These are phyloP conservation scores for Sugiyamaella qingdaonensis DNA, from an alignment of 805 yeast genomes.

Conservation along the genomic window DNA sequence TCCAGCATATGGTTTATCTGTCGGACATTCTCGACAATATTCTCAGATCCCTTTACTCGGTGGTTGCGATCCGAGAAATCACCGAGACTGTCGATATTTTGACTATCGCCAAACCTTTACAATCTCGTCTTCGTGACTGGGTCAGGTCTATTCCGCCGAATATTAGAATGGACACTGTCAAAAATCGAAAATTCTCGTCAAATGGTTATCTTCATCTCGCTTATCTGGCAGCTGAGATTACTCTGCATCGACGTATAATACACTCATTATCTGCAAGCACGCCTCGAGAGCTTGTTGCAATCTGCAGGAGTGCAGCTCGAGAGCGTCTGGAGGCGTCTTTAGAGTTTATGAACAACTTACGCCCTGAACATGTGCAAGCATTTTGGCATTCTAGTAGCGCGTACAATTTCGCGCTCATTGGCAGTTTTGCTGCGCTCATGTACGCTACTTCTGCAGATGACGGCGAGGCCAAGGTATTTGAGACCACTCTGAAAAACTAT, in stretches of 20 bases:
- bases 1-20: neutral
- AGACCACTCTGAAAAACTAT: slow-evolving; percentile 7
- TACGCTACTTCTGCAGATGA: neutral
- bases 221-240: neutral
- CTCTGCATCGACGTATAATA: neutral
- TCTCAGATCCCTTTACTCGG: neutral
- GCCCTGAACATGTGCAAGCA: neutral
- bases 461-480: neutral
- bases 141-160: neutral
- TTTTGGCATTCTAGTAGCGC: neutral
- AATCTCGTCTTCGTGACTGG: neutral
- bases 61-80: neutral
- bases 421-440: neutral
- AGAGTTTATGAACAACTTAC: neutral
- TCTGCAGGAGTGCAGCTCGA: neutral
- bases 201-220: slow-evolving; percentile 1
- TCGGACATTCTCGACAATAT: neutral
- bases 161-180: neutral
- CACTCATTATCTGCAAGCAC: neutral
- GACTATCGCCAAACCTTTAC: neutral
- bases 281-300: neutral
- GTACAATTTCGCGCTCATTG: neutral
- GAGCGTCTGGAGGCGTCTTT: neutral
- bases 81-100: neutral
- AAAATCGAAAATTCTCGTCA: neutral